Evolutionary conservation across 352 stramenopile species (phyloP).

Genomic region (Pythium rishiriense): DNA sequence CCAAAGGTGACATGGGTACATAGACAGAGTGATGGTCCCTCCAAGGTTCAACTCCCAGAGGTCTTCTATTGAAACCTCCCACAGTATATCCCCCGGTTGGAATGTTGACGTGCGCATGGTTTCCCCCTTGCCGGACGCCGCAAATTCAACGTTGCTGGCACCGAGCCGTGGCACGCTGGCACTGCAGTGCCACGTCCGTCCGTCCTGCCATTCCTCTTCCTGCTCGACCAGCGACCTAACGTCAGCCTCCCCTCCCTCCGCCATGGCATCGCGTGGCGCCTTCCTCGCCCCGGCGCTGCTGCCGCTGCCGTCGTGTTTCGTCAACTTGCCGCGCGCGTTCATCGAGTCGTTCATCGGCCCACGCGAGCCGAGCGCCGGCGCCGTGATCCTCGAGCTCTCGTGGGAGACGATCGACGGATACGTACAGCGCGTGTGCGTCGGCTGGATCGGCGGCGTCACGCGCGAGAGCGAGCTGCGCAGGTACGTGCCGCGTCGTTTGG

Average conservation of each 20-base stretch:
- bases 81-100: constrained; percentile 4
- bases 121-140: neutral
- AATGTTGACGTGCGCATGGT: constrained; percentile 18
- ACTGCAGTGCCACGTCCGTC: no score
- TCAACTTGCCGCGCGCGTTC: constrained; percentile 67
- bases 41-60: neutral
- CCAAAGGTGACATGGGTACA: neutral
- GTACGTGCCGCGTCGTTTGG: constrained; percentile 21
- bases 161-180: no score
- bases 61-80: neutral
- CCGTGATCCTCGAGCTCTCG: constrained; percentile 72
- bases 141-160: constrained; percentile 17
- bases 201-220: no score
- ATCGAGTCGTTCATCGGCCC: constrained; percentile 56
- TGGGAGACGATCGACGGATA: constrained; percentile 84
- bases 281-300: constrained; percentile 69
- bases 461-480: constrained; percentile 50
- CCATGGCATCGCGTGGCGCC: constrained; percentile 42
- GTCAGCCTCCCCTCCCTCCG: no score
- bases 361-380: constrained; percentile 27
- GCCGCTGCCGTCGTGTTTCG: constrained; percentile 68
- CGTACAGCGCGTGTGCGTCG: constrained; percentile 69
- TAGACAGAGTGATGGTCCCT: neutral
- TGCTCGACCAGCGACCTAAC: no score
- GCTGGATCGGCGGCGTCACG: constrained; percentile 65